phyloP scores from a whole-genome alignment of 768 basidiomycete genomes.

The Trametes cinnabarina region DNA sequence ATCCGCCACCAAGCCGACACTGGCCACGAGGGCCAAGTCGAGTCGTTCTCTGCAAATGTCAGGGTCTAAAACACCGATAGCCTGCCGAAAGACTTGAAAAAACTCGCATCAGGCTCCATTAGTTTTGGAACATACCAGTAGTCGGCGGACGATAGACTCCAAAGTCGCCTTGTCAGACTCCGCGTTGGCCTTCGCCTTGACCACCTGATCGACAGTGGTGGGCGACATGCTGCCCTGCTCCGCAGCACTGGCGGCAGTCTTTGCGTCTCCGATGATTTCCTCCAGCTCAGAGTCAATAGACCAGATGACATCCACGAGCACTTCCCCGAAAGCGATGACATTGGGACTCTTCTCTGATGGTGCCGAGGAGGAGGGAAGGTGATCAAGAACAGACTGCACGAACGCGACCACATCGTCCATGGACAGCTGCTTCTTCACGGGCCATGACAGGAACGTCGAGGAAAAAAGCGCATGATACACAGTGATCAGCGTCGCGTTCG shows the following conservation, averaged over 20 bases:
- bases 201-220: conserved; percentile 18
- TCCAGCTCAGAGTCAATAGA: conserved; percentile 75
- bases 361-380: conserved; percentile 59
- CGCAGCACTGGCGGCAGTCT: conserved; percentile 33
- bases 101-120: not conserved
- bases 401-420: conserved; percentile 57
- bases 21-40: conserved; percentile 61
- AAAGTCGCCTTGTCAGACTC: conserved; percentile 67
- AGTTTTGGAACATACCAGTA: conserved; percentile 50
- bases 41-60: conserved; percentile 71
- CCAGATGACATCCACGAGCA: conserved; percentile 81
- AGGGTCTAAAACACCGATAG: conserved; percentile 53
- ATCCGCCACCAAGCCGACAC: conserved; percentile 68
- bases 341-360: conserved; percentile 38
- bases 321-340: conserved; percentile 55
- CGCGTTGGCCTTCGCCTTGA: conserved; percentile 47
- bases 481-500: conserved; percentile 57
- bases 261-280: conserved; percentile 57
- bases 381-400: conserved; percentile 56
- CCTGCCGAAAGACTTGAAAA: conserved; percentile 37
- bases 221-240: conserved; percentile 21
- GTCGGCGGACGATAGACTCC: conserved; percentile 53
- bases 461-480: conserved; percentile 68
- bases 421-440: conserved; percentile 45
- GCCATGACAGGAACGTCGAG: conserved; percentile 57